phyloP scores from a whole-genome alignment of 2,329 filamentous ascomycete genomes.

The Ascochyta fabae region DNA sequence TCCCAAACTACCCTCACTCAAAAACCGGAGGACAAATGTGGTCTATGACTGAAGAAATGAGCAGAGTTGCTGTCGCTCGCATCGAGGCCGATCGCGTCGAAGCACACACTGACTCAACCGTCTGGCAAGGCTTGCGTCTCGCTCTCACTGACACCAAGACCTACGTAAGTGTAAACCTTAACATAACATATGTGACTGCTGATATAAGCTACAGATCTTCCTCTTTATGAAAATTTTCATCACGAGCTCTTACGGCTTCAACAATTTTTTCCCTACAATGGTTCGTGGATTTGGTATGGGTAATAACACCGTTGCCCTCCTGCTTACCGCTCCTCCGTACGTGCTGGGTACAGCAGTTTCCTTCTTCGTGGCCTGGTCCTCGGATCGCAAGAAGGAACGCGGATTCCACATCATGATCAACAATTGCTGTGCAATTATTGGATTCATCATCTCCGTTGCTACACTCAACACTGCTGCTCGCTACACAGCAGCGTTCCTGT shows the following conservation, averaged over 20 bases:
- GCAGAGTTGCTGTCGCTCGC: conserved; percentile 9
- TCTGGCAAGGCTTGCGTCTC: conserved; percentile 19
- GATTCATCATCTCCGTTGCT: conserved; percentile 25
- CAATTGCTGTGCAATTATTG: conserved; percentile 15
- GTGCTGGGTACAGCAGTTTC: conserved; percentile 19
- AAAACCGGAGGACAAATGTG: conserved; percentile 7
- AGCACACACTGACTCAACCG: conserved; percentile 11
- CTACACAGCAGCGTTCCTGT: conserved; percentile 40
- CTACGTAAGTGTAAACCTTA: conserved; percentile 4
- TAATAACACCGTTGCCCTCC: conserved; percentile 14
- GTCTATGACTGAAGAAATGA: conserved; percentile 10
- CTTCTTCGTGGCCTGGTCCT: conserved; percentile 18
- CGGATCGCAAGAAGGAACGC: conserved; percentile 18
- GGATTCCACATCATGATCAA: conserved; percentile 22
- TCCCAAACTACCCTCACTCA: conserved; percentile 54
- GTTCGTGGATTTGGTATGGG: conserved; percentile 20
- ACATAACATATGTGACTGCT: background rate
- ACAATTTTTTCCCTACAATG: conserved; percentile 24
- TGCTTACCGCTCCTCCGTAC: conserved; percentile 21
- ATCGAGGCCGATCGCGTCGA: conserved; percentile 18
- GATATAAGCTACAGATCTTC: background rate
- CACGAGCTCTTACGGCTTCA: conserved; percentile 16
- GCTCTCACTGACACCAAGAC: conserved; percentile 15
- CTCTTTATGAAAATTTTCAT: conserved; percentile 23
- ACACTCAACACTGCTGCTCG: conserved; percentile 24